Evolutionary conservation across 768 basidiomycete genomes (phyloP).

Genomic region (Mycena sanguinolenta): DNA sequence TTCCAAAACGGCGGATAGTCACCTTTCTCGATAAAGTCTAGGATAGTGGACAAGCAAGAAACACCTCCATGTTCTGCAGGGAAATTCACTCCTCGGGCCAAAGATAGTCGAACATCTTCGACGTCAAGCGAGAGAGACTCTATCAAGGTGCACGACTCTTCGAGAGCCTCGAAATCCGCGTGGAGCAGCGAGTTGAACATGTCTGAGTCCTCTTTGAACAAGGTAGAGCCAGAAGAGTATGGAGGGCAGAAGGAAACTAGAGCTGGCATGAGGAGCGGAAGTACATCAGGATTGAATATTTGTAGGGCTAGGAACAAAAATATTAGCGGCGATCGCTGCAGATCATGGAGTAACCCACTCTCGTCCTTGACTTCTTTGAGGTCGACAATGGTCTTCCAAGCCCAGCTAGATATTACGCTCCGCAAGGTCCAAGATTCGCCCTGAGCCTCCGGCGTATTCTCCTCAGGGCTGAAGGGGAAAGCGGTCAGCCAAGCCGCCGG

Average conservation of each 20-base stretch:
- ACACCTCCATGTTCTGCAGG: conserved; percentile 68
- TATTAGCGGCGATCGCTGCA: background rate
- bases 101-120: conserved; percentile 78
- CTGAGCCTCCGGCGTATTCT: conserved; percentile 41
- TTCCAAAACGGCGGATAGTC: conserved; percentile 78
- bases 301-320: conserved; percentile 56
- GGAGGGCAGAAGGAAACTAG: conserved; percentile 75
- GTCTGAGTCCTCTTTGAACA: conserved; percentile 55
- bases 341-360: conserved; percentile 53
- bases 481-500: conserved; percentile 71
- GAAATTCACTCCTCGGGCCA: conserved; percentile 75
- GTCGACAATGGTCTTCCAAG: conserved; percentile 82
- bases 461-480: conserved; percentile 37
- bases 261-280: conserved; percentile 73
- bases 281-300: conserved; percentile 71
- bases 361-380: conserved; percentile 82
- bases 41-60: conserved; percentile 71
- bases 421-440: conserved; percentile 78
- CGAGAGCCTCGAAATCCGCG: conserved; percentile 79
- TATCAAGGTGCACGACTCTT: conserved; percentile 80
- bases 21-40: conserved; percentile 83
- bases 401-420: conserved; percentile 77
- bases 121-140: conserved; percentile 86
- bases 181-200: conserved; percentile 64
- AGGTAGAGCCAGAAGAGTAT: conserved; percentile 51